Base-by-base conservation (phyloP, 768 basidiomycete genomes). In the Mycena galopus region DNA sequence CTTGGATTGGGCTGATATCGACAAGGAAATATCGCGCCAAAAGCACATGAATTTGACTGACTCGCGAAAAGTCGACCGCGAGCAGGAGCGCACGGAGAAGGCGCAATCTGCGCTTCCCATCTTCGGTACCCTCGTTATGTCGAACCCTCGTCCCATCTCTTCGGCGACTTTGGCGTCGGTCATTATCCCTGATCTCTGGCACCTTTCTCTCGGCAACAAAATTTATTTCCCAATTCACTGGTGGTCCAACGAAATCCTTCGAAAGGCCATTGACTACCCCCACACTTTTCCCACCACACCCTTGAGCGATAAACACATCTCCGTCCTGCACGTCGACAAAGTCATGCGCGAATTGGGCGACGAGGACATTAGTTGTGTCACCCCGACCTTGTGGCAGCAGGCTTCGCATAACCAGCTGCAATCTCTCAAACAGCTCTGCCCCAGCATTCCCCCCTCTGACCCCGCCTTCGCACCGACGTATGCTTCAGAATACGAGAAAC, bases 191-290 rank as follows among this genome's bases (percentile, higher is more conserved):
- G 66, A 58, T 10, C 6, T 47, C n/a, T 67, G 19, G 7, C 56
- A 47, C 12, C 2, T 33, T 9, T 58, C 66, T 4, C 27, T 69
- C 21, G 3, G 9, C 2, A 21, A 69, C 25, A 60, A 60, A 30
- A 25, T 62, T n/a, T 51, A 39, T 35, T 30, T 69, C 14, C 59
- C 67, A 17, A 12, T 69, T 0, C 58, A 69, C n/a, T 61, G 32
- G 21, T 69, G 58, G 58, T 23, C 2, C 17, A 50, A 69, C 50
- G 23, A 53, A 30, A 33, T 19, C 11, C 4, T 69, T 3, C 29
- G n/a, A 0, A n/a, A 60, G 16, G 67, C 67, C 3, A 25, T 11
- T 25, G 25, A 50, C 33, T 53, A 21, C 14, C 67, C 59, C 0
- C 59, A 61, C 25, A 29, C 44, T 33, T 27, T 69, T 25, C 59